Evolutionary conservation across 371 early-diverging fungal species (phyloP).

Genomic region (Mucor racemosus): DNA sequence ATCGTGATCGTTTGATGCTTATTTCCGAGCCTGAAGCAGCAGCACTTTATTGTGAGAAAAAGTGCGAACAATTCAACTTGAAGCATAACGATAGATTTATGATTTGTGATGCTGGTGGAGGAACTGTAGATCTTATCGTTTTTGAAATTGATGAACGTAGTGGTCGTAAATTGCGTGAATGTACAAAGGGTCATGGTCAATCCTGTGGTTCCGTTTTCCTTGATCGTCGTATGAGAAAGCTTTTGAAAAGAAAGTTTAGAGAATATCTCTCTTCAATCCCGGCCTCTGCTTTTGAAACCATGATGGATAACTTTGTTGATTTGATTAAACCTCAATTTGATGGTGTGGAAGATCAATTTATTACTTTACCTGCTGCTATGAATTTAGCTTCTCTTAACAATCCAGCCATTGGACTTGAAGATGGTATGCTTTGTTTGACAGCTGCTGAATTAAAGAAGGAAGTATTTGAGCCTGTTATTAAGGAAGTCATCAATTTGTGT

Average conservation of each 20-base stretch:
- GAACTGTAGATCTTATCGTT: constrained; percentile 44
- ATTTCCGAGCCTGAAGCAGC: constrained; percentile 61
- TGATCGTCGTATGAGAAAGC: constrained; percentile 63
- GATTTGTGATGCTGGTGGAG: constrained; percentile 61
- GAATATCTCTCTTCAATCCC: constrained; percentile 57
- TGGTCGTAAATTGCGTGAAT: constrained; percentile 55
- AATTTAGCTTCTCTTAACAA: constrained; percentile 24
- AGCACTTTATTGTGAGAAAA: constrained; percentile 59
- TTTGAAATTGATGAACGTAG: constrained; percentile 47
- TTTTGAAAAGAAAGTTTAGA: constrained; percentile 59
- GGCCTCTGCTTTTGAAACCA: constrained; percentile 60
- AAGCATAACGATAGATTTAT: constrained; percentile 53
- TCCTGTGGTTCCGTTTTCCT: constrained; percentile 64
- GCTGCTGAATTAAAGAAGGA: constrained; percentile 59
- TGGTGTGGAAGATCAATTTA: constrained; percentile 60
- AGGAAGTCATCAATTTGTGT: constrained; percentile 51
- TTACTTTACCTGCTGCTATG: constrained; percentile 34
- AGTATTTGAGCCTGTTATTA: constrained; percentile 57
- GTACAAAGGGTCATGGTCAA: constrained; percentile 65
- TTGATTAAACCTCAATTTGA: constrained; percentile 65
- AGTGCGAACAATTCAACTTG: constrained; percentile 53
- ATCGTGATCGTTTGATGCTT: constrained; percentile 48
- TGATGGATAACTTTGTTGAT: constrained; percentile 63
- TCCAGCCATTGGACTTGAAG: constrained; percentile 57
- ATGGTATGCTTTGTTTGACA: constrained; percentile 60